These are phyloP conservation scores for Agaricus subrufescens DNA, from an alignment of 768 basidiomycete species.

Conservation along the genomic window DNA sequence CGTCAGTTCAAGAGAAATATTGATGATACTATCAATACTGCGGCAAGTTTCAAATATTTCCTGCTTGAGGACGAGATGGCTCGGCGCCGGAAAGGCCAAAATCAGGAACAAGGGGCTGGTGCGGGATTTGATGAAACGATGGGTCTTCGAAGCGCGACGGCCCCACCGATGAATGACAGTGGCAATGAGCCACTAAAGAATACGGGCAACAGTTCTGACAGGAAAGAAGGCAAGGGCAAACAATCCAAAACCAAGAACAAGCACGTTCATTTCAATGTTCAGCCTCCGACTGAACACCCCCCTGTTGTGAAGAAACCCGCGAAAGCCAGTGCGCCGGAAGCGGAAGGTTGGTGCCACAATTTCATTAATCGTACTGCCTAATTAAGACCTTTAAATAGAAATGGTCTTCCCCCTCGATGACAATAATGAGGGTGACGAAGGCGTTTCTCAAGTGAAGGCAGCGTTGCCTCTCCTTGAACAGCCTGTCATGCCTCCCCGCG, in stretches of 20 bases:
- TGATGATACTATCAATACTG: conserved; percentile 37
- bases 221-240: conserved; percentile 11
- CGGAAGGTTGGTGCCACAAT: conserved; percentile 38
- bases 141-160: conserved; percentile 18
- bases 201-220: conserved; percentile 14
- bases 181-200: conserved; percentile 15
- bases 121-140: conserved; percentile 14
- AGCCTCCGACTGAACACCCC: conserved; percentile 42
- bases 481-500: conserved; percentile 25
- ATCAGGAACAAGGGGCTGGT: conserved; percentile 11
- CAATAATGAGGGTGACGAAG: conserved; percentile 46
- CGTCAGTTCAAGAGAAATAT: conserved; percentile 35
- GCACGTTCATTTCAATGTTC: conserved; percentile 64
- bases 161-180: conserved; percentile 4
- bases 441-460: conserved; percentile 26
- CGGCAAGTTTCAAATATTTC: conserved; percentile 42
- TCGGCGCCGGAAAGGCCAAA: conserved; percentile 18
- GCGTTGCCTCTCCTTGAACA: conserved; percentile 40
- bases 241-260: conserved; percentile 53
- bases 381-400: conserved; percentile 30
- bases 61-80: conserved; percentile 40
- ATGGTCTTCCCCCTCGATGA: conserved; percentile 67
- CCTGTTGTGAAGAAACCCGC: background rate
- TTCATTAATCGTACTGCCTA: background rate
- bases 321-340: conserved; percentile 17